A percentile compares a stretch with the other conserved stretches of the same genome.
These are phyloP conservation scores for Epichloe coenophiala DNA, from an alignment of 2,329 filamentous ascomycete species.

Conservation along the genomic window DNA sequence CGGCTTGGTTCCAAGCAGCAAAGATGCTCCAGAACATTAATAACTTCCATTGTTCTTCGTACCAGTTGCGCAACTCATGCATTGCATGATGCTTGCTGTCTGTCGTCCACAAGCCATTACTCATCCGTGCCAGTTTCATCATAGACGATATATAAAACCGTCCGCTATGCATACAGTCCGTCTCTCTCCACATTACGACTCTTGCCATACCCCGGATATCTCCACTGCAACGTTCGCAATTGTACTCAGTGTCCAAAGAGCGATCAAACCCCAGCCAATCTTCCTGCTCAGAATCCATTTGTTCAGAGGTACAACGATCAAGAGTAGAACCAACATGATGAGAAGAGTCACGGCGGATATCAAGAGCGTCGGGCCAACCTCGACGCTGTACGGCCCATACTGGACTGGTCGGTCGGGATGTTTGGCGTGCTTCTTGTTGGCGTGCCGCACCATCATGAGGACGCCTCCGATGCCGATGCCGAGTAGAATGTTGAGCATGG, in stretches of 20 bases:
- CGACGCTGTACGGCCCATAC: conserved; percentile 69
- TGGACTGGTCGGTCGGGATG: conserved; percentile 51
- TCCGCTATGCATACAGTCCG: background rate
- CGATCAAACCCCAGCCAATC: conserved; percentile 71
- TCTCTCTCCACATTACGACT: conserved; percentile 7
- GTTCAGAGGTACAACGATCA: conserved; percentile 73
- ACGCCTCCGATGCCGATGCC: conserved; percentile 86
- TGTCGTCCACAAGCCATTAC: too few species aligned
- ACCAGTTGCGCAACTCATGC: too few species aligned
- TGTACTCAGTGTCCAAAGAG: conserved; percentile 70
- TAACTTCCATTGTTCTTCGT: too few species aligned
- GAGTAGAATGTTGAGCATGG: conserved; percentile 92
- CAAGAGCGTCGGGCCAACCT: conserved; percentile 72
- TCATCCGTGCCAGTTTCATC: background rate
- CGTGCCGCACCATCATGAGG: conserved; percentile 68
- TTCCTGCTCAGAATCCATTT: conserved; percentile 71
- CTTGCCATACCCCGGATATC: conserved; percentile 40
- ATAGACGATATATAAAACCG: background rate
- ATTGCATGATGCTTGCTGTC: background rate
- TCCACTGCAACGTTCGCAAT: conserved; percentile 72
- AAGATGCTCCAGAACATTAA: too few species aligned
- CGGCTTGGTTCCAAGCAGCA: too few species aligned
- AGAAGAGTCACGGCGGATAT: conserved; percentile 77
- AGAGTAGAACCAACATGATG: conserved; percentile 61
- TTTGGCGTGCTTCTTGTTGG: conserved; percentile 49